Conservation (phyloP, 306 rosid species). For the cucumber (Cucumis sativus) region DNA sequence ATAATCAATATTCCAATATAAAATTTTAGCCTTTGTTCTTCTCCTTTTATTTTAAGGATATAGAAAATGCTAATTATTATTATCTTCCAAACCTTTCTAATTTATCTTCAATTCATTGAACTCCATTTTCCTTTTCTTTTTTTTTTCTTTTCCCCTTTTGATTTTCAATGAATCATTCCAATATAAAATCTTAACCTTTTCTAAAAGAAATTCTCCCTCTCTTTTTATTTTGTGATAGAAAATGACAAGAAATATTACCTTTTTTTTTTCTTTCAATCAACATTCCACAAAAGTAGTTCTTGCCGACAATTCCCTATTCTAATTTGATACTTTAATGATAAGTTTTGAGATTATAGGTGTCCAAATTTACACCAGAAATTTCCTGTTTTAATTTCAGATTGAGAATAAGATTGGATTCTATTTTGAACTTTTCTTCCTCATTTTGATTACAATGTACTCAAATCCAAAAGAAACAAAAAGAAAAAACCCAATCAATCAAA, state of each 20-base stretch:
- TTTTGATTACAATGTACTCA: background rate
- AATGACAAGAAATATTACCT: background rate
- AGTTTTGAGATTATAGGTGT: background rate
- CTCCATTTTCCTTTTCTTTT: background rate
- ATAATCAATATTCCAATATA: too few relatives aligned
- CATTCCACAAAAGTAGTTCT: background rate
- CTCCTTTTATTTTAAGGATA: too few relatives aligned
- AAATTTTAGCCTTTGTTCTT: too few relatives aligned
- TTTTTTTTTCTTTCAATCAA: background rate
- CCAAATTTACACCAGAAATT: background rate
- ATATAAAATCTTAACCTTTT: background rate
- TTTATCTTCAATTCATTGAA: too few relatives aligned
- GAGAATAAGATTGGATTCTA: background rate
- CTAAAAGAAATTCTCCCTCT: background rate
- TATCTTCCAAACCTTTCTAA: too few relatives aligned
- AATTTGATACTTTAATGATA: background rate
- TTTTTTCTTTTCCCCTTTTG: background rate
- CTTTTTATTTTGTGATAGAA: background rate
- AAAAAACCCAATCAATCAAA: background rate
- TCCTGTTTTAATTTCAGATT: background rate
- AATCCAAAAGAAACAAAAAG: too few relatives aligned
- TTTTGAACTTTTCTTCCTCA: background rate
- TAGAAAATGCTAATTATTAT: too few relatives aligned
- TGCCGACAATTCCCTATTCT: background rate
- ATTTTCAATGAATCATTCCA: background rate